Base-by-base conservation (phyloP, 371 early-diverging fungal species). In the Zychaea mexicana region DNA sequence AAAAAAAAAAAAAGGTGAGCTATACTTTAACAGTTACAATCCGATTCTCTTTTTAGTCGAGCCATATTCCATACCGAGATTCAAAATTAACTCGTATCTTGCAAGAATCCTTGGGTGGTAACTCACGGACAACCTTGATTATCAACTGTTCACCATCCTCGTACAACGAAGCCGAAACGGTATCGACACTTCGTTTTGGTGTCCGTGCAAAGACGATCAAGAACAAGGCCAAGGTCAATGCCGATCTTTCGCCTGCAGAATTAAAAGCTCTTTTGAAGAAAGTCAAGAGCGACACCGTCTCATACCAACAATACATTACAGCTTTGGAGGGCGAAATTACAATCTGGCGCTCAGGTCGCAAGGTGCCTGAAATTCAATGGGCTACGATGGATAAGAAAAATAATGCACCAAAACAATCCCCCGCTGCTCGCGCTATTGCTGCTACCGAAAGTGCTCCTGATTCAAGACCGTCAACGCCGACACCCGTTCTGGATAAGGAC, bases 191-290 rank as follows among this genome's bases (percentile, higher is more conserved):
- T 28, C 90, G 92, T 57, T 97, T 96, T 75, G 96, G 94, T 3
- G 78, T 86, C 4, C 78, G 93, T 19, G 88, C 92, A 55, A 94
- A 94, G 69, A 84, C 86, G 53, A 88, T 95, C 57, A 74, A 75
- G 46, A 97, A 97, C 88, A 96, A 96, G 84, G 96, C 97, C 78
- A 95, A 93, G 84, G 85, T 97, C 72, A 98, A 98, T 79, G 92
- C 92, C 53, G 97, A 96, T 71, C 87, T 94, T 52, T 89, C 89
- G 59, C 91, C 95, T 2, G 90, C 91, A 4, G 97, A 97, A 70
- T 90, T 98, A 67, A 97, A 98, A 81, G 84, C 81, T 3, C 74
- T 95, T 57, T 83, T 98, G 66, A 96, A 95, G 76, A 92, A 91
- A 70, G 85, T 90, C 59, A 94, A 96, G 62, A 69, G 84, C 6